These are phyloP conservation scores for Euphrasia arctica DNA, from an alignment of 305 asterid genomes.

Conservation along the genomic window DNA sequence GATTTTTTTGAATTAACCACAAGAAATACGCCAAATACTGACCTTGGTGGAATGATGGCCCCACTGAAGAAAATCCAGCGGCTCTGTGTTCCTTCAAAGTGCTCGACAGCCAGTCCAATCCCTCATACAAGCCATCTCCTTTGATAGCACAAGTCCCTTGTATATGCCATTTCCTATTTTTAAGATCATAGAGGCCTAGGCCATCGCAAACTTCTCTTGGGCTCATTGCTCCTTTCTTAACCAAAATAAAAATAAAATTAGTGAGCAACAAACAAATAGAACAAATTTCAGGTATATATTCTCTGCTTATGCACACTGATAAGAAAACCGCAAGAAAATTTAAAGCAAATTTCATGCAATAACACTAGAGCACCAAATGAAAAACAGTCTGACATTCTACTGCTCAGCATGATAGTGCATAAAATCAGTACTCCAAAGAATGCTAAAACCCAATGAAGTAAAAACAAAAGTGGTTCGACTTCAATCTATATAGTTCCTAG, in stretches of 20 bases:
- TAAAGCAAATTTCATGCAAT: no score
- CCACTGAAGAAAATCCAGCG: slow-evolving; percentile 77
- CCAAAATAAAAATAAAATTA: slow-evolving; percentile 1
- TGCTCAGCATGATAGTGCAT: no score
- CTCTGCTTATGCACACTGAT: neutral
- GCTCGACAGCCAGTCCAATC: slow-evolving; percentile 92
- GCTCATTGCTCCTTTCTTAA: slow-evolving; percentile 96
- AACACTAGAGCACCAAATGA: no score
- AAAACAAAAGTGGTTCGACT: slow-evolving; percentile 8
- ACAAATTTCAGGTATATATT: neutral
- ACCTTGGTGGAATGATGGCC: slow-evolving; percentile 56
- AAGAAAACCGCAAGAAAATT: neutral
- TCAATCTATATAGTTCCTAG: neutral
- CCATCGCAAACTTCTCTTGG: slow-evolving; percentile 96
- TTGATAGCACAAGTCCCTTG: slow-evolving; percentile 81
- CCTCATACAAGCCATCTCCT: slow-evolving; percentile 94
- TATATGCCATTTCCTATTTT: slow-evolving; percentile 87
- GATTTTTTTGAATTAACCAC: neutral
- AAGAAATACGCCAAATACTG: no score
- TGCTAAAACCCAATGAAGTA: neutral
- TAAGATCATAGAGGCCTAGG: slow-evolving; percentile 82
- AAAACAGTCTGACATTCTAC: no score
- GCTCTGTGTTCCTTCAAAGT: slow-evolving; percentile 84
- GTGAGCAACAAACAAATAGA: slow-evolving; percentile 15
- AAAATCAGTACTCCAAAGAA: neutral